phyloP scores from a whole-genome alignment of 2,329 filamentous ascomycete species.

The Amesomyces nigricolor region DNA sequence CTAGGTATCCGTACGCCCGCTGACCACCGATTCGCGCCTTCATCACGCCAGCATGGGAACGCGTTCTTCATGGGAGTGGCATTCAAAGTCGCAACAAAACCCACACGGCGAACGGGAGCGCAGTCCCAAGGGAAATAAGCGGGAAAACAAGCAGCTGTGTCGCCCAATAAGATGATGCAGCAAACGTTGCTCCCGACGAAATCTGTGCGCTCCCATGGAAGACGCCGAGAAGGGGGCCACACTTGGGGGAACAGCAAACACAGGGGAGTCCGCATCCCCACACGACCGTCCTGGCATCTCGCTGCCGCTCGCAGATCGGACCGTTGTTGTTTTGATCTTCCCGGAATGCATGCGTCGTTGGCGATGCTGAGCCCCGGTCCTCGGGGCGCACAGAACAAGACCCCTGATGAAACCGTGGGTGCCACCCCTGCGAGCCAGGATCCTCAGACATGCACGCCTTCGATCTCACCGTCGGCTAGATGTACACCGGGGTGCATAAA shows the following conservation, averaged over 20 bases:
- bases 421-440: conserved; percentile 17
- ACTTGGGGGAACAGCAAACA: conserved; percentile 9
- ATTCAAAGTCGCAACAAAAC: neutral
- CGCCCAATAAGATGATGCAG: neutral
- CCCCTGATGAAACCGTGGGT: conserved; percentile 24
- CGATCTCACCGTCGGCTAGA: conserved; percentile 19
- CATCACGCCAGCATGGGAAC: neutral
- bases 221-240: conserved; percentile 13
- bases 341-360: conserved; percentile 8
- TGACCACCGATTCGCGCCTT: no score
- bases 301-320: conserved; percentile 5
- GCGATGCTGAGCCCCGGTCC: conserved; percentile 3
- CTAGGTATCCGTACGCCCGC: no score
- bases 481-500: conserved; percentile 18
- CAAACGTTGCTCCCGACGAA: neutral
- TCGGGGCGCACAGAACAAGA: conserved; percentile 8
- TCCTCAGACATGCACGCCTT: conserved; percentile 20
- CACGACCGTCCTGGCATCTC: conserved; percentile 14
- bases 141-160: conserved; percentile 3
- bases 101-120: neutral
- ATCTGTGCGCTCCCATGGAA: conserved; percentile 13
- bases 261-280: conserved; percentile 9
- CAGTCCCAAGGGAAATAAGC: neutral
- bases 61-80: neutral
- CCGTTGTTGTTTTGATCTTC: conserved; percentile 10